A percentile compares a stretch with the other conserved stretches of the same genome.
Conservation (phyloP, 129 eudicot genomes). For the Chrysanthemum lavandulifolium region DNA sequence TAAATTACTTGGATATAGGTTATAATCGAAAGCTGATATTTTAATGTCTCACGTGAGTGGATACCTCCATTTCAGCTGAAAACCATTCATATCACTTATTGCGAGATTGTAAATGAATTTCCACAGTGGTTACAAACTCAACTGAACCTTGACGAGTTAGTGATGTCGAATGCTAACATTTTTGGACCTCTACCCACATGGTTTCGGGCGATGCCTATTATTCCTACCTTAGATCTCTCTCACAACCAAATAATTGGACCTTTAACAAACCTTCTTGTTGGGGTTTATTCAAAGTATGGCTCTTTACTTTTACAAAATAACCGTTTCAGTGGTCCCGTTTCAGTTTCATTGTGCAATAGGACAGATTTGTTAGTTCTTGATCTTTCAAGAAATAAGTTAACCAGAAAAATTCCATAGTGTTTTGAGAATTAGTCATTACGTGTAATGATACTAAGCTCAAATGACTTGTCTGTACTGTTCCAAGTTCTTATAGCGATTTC, state of each 20-base stretch:
- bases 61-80: slow-evolving; percentile 15
- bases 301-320: slow-evolving; percentile 18
- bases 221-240: slow-evolving; percentile 16
- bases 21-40: not conserved
- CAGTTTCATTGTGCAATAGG: slow-evolving; percentile 3
- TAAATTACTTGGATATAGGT: not conserved
- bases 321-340: slow-evolving; percentile 13
- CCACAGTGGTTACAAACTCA: slow-evolving; percentile 35
- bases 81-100: not conserved
- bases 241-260: slow-evolving; percentile 15
- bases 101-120: slow-evolving; percentile 17
- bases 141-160: not conserved
- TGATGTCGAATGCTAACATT: slow-evolving; percentile 19
- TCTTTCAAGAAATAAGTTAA: slow-evolving; percentile 5
- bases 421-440: not conserved
- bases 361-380: not conserved
- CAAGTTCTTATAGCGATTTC: not conserved
- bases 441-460: not conserved
- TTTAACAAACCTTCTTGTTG: not conserved
- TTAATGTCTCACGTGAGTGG: slow-evolving; percentile 12
- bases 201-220: slow-evolving; percentile 5
- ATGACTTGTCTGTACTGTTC: slow-evolving; percentile 16
- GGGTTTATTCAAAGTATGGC: not conserved
- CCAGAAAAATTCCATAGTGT: not conserved
- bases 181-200: slow-evolving; percentile 24